Conservation (phyloP, 768 basidiomycete genomes). For the Phlebiopsis flavidoalba region DNA sequence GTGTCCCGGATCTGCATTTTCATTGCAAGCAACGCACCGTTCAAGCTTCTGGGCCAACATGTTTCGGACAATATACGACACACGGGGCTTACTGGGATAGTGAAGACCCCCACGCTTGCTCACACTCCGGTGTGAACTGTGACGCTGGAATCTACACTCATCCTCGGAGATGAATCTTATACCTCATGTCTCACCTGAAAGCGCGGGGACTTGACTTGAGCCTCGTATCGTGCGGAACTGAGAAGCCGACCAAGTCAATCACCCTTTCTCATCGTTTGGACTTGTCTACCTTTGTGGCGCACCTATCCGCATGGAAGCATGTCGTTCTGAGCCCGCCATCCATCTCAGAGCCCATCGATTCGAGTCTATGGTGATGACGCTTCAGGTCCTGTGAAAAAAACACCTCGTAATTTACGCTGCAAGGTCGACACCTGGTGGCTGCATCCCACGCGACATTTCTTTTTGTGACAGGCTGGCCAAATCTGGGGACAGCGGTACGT, state of each 20-base stretch:
- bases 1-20: constrained; percentile 2
- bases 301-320: neutral
- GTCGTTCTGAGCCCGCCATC: neutral
- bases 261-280: neutral
- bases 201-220: neutral
- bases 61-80: neutral
- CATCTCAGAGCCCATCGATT: neutral
- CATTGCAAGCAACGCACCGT: neutral
- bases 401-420: neutral
- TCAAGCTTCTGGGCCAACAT: neutral
- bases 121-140: neutral
- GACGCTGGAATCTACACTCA: neutral
- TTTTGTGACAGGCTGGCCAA: neutral
- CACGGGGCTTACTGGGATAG: neutral
- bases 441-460: neutral
- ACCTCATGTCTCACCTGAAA: neutral
- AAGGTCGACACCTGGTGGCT: neutral
- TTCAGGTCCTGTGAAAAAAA: neutral
- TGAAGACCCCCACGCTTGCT: neutral
- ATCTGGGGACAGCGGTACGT: neutral
- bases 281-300: neutral
- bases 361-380: neutral
- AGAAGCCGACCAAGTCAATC: no score
- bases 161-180: constrained; percentile 2
- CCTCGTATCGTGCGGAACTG: neutral